These are phyloP conservation scores for Adiantum capillusveneris DNA, from an alignment of 75 land plant genomes.

Conservation along the genomic window DNA sequence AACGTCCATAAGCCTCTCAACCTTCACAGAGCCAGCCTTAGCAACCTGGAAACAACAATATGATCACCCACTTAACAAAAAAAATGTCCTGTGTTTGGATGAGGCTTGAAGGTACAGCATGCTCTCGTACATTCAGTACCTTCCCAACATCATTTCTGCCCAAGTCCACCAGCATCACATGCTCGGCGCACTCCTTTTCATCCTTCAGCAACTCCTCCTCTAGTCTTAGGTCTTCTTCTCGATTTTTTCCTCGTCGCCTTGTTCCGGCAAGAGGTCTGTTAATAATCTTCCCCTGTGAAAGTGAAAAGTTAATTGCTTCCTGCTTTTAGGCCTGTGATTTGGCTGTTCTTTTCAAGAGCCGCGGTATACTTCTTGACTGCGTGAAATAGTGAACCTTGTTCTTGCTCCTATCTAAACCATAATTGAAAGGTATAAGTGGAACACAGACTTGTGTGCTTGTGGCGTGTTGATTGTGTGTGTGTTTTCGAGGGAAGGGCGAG, in stretches of 20 bases:
- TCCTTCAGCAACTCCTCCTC: constrained; percentile 70
- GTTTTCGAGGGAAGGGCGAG: too few relatives aligned
- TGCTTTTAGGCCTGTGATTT: too few relatives aligned
- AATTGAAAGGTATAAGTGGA: too few relatives aligned
- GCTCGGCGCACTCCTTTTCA: constrained; percentile 96
- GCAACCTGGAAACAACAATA: constrained; percentile 47
- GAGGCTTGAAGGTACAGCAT: too few relatives aligned
- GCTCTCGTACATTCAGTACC: constrained; percentile 27
- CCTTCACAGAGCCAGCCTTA: constrained; percentile 87
- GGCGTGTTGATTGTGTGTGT: too few relatives aligned
- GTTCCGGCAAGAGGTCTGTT: constrained; percentile 98
- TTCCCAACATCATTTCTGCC: constrained; percentile 98
- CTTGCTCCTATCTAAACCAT: too few relatives aligned
- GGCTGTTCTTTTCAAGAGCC: too few relatives aligned
- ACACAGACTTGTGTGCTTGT: too few relatives aligned
- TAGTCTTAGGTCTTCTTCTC: constrained; percentile 55
- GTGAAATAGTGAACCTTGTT: too few relatives aligned
- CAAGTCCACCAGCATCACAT: constrained; percentile 96
- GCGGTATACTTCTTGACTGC: too few relatives aligned
- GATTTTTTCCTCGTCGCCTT: constrained; percentile 73
- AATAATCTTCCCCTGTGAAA: constrained; percentile 54
- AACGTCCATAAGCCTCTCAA: constrained; percentile 87
- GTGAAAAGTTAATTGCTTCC: neutral
- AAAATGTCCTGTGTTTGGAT: too few relatives aligned
- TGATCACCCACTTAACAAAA: too few relatives aligned